Conservation (phyloP, 192 early-diverging fungal species). For the Mortierella antarctica region DNA sequence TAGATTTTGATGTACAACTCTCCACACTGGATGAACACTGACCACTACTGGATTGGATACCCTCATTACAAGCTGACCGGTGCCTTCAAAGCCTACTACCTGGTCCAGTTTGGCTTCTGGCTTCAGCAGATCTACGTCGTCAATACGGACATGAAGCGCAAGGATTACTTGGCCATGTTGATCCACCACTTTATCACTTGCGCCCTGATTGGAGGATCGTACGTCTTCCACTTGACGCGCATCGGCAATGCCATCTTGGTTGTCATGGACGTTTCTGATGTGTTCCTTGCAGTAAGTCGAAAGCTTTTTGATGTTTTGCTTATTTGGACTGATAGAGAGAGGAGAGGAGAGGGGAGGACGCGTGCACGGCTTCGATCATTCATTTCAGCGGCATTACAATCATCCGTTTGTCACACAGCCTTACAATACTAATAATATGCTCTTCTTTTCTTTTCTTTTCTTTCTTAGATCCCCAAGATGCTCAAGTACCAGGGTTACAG, state of each 20-base stretch:
- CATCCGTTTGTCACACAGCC: background rate
- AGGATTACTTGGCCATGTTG: constrained; percentile 78
- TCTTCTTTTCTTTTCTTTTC: background rate
- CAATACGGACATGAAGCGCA: constrained; percentile 77
- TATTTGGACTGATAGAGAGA: background rate
- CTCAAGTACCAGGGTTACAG: constrained; percentile 76
- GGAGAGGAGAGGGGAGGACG: background rate
- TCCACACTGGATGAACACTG: constrained; percentile 79
- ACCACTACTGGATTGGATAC: constrained; percentile 76
- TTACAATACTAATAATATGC: background rate
- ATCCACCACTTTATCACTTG: constrained; percentile 84
- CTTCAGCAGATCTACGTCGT: constrained; percentile 82
- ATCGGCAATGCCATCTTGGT: constrained; percentile 84
- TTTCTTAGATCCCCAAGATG: constrained; percentile 74
- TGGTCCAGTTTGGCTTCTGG: constrained; percentile 83
- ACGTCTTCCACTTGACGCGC: constrained; percentile 76
- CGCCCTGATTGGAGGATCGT: constrained; percentile 70
- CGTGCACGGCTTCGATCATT: too few relatives aligned
- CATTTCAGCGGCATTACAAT: too few relatives aligned
- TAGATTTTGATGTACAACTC: constrained; percentile 74
- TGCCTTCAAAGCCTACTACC: constrained; percentile 77
- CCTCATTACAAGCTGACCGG: constrained; percentile 69
- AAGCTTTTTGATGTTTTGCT: constrained; percentile 3
- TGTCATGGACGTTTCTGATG: constrained; percentile 84
- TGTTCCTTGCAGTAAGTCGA: constrained; percentile 73